Percentiles rank a stretch among this genome's conserved stretches.
phyloP scores from a whole-genome alignment of 2,329 filamentous ascomycete genomes.

The Apiospora aurea region DNA sequence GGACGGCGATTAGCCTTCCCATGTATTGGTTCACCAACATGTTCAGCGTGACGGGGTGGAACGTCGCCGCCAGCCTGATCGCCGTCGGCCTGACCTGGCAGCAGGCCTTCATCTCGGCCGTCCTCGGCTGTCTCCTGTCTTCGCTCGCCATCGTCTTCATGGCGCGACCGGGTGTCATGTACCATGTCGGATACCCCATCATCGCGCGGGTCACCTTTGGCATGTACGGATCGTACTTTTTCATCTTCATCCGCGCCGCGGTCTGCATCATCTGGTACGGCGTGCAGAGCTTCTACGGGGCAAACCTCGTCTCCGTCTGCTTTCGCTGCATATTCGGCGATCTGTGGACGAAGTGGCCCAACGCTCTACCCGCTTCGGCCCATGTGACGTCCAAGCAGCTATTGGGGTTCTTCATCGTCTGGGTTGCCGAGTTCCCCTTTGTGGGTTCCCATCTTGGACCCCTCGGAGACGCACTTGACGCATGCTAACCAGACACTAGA shows the following conservation, averaged over 20 bases:
- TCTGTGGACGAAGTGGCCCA: constrained; percentile 42
- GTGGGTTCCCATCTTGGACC: constrained; percentile 26
- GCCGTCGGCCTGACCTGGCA: constrained; percentile 41
- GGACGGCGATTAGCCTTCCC: constrained; percentile 40
- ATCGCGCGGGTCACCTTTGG: constrained; percentile 48
- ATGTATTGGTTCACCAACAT: constrained; percentile 41
- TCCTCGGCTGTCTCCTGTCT: constrained; percentile 37
- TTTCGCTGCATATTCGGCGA: constrained; percentile 45
- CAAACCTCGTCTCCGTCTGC: constrained; percentile 34
- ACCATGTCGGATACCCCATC: constrained; percentile 43
- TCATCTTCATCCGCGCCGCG: constrained; percentile 45
- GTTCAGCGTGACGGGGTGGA: constrained; percentile 41
- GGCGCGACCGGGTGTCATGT: constrained; percentile 38
- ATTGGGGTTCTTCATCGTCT: constrained; percentile 48
- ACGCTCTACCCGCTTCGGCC: constrained; percentile 41
- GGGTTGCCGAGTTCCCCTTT: constrained; percentile 49
- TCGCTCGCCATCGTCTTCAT: constrained; percentile 37
- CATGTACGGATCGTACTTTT: constrained; percentile 51
- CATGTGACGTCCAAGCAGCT: constrained; percentile 44
- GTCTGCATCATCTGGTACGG: constrained; percentile 40
- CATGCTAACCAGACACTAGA: constrained; percentile 28
- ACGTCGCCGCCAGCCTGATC: constrained; percentile 39
- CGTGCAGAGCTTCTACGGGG: constrained; percentile 37
- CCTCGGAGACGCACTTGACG: not conserved
- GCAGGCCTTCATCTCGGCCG: constrained; percentile 37